Base-by-base conservation (phyloP, 106 monocot species). In the Allium sativum region DNA sequence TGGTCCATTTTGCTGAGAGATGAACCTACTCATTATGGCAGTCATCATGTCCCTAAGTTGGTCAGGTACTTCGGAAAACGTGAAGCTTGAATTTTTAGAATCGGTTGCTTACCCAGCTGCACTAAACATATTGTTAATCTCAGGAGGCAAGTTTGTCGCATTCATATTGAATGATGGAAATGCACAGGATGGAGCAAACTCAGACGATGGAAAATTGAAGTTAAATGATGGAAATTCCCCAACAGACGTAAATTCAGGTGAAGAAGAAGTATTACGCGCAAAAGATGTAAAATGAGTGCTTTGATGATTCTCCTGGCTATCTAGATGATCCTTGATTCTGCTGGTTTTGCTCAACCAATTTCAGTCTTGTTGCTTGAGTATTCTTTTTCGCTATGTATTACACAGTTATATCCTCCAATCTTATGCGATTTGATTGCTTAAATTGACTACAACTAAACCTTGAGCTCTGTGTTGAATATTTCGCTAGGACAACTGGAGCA, bases 41-140 rank as follows among this genome's bases (percentile, higher is more conserved):
- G 72, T 77, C 60, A 81, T n/a, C 40, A 61, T 73, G 43, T 69
- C 76, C n/a, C 68, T 60, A 40, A 76, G 44, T 19, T 81, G 69
- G 16, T 65, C 47, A 0, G 60, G 76, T 46, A 41, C n/a, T 55
- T 68, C 72, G 5, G 43, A 53, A 58, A 73, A 17, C 8, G 68
- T 55, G 44, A 81, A 42, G 13, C 40, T 66, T 10, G 72, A 64
- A 40, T 22, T 59, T 57, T 41, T 10, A 17, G 54, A 18, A 18
- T 10, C 62, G 2, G 78, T 42, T 40, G 72, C 44, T 20, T 66
- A 46, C 45, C 21, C 8, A 65, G 62, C 12, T 31, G 72, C 56
- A 10, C 64, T 61, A 52, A 77, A 46, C 21, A 71, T 21, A 16
- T 77, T 58, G 21, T 45, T 52, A 41, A 78, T 20, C 19, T 78